Base-by-base conservation (phyloP, 768 basidiomycete genomes). In the Boletus coccyginus region DNA sequence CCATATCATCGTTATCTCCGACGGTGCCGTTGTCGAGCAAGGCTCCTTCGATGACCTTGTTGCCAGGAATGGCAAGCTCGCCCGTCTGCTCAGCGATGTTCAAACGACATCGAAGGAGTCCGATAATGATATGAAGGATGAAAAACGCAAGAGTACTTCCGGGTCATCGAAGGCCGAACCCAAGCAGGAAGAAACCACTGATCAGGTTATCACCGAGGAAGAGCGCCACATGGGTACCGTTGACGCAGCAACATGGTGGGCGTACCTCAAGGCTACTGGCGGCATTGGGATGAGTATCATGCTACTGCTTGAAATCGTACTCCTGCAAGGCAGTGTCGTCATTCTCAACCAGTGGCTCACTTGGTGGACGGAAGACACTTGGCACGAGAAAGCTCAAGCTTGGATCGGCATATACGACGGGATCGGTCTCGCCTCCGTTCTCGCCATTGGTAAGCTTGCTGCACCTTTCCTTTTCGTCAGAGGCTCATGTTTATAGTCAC, bases 21-120 rank as follows among this genome's bases (percentile, higher is more conserved):
- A 78, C 14, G 82, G 82, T 2, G 50, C 55, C 36, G 70, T 82
- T 12, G 75, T 74, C 40, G 81, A 81, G 59, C 71, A 78, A 56
- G 79, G 79, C 24, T 56, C 73, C 17, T 80, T 74, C 55, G 71
- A 75, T 8, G 66, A 75, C 36, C 68, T 80, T 31, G 66, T 77
- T 41, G 24, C 58, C 44, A 52, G 55, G 32, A 59, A 68, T 24
- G 69, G 68, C 36, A 62, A 66, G 31, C 62, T 70, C n/a, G 66
- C 59, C 17, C 62, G 62, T 46, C 55, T 70, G 40, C 61, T 70
- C 39, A 60, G 58, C 45, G 69, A 66, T 2, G 35, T 70, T 24
- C 58, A 55, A 21, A 41, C 57, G 4, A 44, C 56, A 31, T 52
- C 51, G 29, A 57, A 56, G 14, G 59, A 45, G 16, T 39, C 51